A percentile compares a stretch with the other conserved stretches of the same genome.
Conservation (phyloP, 768 basidiomycete species). For the Ramaria rubella region DNA sequence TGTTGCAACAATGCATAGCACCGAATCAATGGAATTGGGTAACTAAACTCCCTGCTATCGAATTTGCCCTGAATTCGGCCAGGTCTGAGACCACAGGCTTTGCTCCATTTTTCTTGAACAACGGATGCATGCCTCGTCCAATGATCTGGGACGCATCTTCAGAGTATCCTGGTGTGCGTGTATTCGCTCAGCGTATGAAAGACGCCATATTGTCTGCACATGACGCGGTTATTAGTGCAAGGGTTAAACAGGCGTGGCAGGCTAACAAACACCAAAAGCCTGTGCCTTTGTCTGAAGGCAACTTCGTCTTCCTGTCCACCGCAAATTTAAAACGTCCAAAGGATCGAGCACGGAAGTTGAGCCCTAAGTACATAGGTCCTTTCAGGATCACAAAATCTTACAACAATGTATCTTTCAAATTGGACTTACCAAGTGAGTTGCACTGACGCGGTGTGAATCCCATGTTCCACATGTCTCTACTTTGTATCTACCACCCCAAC, state of each 20-base stretch:
- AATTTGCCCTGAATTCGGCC: conserved; percentile 34
- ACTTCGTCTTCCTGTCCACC: conserved; percentile 24
- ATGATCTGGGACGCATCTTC: conserved; percentile 25
- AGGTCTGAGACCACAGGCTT: conserved; percentile 29
- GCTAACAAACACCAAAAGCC: conserved; percentile 21
- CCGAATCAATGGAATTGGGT: too few relatives aligned
- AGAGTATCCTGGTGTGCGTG: conserved; percentile 27
- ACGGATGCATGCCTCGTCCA: conserved; percentile 24
- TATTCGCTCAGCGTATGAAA: conserved; percentile 23
- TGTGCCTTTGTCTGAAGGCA: conserved; percentile 19
- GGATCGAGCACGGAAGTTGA: conserved; percentile 25
- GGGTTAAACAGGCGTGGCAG: conserved; percentile 27
- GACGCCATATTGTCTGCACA: conserved; percentile 27
- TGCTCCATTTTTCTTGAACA: conserved; percentile 32
- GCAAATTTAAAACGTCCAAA: conserved; percentile 26
- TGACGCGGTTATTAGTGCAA: conserved; percentile 23
- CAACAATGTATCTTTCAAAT: not conserved
- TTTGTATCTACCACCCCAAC: conserved; percentile 19
- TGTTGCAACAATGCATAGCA: conserved; percentile 21
- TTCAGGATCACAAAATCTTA: conserved; percentile 14
- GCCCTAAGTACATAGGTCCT: conserved; percentile 27
- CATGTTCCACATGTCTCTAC: conserved; percentile 15
- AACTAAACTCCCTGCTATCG: conserved; percentile 25
- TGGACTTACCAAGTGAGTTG: conserved; percentile 13
- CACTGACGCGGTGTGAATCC: conserved; percentile 13